Evolutionary conservation across 2,329 filamentous ascomycete species (phyloP), one percentile per base, ranked within the genome.

Genomic region (Boeremia lycopersici): DNA sequence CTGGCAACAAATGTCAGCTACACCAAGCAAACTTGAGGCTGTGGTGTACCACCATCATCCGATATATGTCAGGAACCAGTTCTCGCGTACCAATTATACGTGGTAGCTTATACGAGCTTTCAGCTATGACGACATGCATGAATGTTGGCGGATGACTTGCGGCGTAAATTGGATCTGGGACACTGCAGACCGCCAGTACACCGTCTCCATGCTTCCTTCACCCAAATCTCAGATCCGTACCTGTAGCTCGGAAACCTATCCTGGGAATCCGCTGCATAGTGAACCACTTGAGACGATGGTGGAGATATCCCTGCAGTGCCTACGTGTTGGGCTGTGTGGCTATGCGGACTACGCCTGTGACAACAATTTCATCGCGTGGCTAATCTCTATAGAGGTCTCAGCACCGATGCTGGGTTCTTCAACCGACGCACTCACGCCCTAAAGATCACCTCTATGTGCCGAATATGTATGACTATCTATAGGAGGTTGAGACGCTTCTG

Each of bases 21-120:
- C 25, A 40, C 51, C 45, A 41, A 48, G 45, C 51, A 29, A 45
- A 23, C 33, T 34, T 39, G 23, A 48, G 51, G 45, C 45, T 49
- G 35, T 25, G 25, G n/a, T 40, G 10, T 26, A 33, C 26, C 19
- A 45, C 29, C 34, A 44, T 40, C n/a, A 10, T 34, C 44, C 34
- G 34, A 35, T 40, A 35, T 11, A 45, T 54, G 51, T 36, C 51
- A 54, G 51, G 45, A 45, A 54, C 45, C 35, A 54, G 26, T 19
- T 4, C 23, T 25, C 30, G 40, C 33, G 41, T 35, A 43, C 28
- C 25, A 29, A 30, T 35, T 6, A 29, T 23, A 15, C n/a, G 39
- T 11, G 15, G 26, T 23, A 40, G 41, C 29, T 45, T 35, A 28
- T 30, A 41, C 36, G 29, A 7, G 12, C n/a, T 23, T 30, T 45